Percentiles rank a stretch among this genome's conserved stretches.
phyloP scores from a whole-genome alignment of 2,329 filamentous ascomycete species.

The Calycina marina region DNA sequence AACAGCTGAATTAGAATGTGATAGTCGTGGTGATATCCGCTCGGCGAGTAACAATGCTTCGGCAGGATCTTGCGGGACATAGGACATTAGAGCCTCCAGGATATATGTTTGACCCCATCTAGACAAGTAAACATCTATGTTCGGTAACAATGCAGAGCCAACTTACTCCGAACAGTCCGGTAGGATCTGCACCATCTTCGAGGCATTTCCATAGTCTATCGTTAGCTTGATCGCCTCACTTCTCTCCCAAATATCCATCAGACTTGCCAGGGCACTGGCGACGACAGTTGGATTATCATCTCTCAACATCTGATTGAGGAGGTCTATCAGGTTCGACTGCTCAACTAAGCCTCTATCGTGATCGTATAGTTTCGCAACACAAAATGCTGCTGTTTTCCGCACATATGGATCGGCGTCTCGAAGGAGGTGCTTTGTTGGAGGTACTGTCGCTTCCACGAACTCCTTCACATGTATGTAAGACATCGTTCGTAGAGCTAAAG shows the following conservation, averaged over 20 bases:
- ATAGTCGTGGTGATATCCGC: slow-evolving; percentile 85
- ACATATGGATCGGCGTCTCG: slow-evolving; percentile 88
- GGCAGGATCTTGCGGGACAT: slow-evolving; percentile 79
- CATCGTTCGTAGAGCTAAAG: slow-evolving; percentile 83
- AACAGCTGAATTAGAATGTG: slow-evolving; percentile 92
- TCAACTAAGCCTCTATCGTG: slow-evolving; percentile 88
- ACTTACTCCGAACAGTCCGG: slow-evolving; percentile 92
- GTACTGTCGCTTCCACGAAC: slow-evolving; percentile 82
- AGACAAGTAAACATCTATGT: slow-evolving; percentile 4
- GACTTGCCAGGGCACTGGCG: slow-evolving; percentile 73
- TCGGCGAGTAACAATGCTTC: slow-evolving; percentile 86
- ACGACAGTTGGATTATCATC: slow-evolving; percentile 98
- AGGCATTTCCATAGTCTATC: slow-evolving; percentile 93
- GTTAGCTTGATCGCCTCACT: slow-evolving; percentile 96
- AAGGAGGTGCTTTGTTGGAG: slow-evolving; percentile 69
- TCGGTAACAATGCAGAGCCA: neutral
- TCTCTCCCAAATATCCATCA: slow-evolving; percentile 98
- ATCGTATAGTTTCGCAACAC: slow-evolving; percentile 94
- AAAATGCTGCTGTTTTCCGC: slow-evolving; percentile 91
- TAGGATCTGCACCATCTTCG: slow-evolving; percentile 93
- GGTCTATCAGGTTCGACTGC: slow-evolving; percentile 78
- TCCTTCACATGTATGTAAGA: slow-evolving; percentile 95
- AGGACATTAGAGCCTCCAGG: slow-evolving; percentile 92
- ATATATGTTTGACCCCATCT: slow-evolving; percentile 99
- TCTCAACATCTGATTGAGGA: slow-evolving; percentile 74